phyloP scores from a whole-genome alignment of 306 rosid species.

The Vachellia collinsii region DNA sequence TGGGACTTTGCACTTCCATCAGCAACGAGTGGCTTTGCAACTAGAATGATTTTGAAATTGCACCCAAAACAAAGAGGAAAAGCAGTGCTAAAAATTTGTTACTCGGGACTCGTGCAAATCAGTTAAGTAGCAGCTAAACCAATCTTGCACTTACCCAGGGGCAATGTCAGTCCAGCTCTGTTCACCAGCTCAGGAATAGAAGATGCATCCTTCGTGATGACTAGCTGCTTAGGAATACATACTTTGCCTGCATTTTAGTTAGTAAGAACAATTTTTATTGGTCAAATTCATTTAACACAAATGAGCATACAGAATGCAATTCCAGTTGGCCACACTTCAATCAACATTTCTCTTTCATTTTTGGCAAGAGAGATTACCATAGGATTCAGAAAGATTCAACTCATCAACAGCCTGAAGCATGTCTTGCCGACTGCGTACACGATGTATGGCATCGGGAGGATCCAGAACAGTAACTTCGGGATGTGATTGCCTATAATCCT shows the following conservation, averaged over 20 bases:
- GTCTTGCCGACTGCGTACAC: conserved; percentile 75
- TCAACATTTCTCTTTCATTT: conserved; percentile 2
- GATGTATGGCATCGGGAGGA: conserved; percentile 96
- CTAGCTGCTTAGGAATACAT: conserved; percentile 81
- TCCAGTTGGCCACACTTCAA: conserved; percentile 23
- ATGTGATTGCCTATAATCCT: conserved; percentile 83
- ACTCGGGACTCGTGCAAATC: not conserved
- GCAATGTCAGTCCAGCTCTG: conserved; percentile 70
- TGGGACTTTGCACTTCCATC: conserved; percentile 95
- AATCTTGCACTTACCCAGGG: conserved; percentile 67
- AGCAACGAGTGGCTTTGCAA: conserved; percentile 92
- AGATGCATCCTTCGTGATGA: conserved; percentile 82
- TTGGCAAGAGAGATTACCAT: conserved; percentile 52
- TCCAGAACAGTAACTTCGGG: conserved; percentile 94
- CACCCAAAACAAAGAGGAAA: conserved; percentile 12
- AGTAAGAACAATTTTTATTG: not conserved
- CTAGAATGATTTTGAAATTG: conserved; percentile 49
- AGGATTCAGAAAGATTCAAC: conserved; percentile 69
- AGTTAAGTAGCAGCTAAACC: conserved; percentile 12
- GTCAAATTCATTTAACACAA: conserved; percentile 19
- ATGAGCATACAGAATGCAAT: conserved; percentile 8
- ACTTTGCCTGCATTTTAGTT: conserved; percentile 64
- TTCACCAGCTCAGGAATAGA: conserved; percentile 73
- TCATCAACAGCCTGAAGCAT: conserved; percentile 99
- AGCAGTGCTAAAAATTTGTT: conserved; percentile 3